These are phyloP conservation scores for Syncephalastrum sp. DNA, from an alignment of 371 early-diverging fungal species.

Conservation along the genomic window DNA sequence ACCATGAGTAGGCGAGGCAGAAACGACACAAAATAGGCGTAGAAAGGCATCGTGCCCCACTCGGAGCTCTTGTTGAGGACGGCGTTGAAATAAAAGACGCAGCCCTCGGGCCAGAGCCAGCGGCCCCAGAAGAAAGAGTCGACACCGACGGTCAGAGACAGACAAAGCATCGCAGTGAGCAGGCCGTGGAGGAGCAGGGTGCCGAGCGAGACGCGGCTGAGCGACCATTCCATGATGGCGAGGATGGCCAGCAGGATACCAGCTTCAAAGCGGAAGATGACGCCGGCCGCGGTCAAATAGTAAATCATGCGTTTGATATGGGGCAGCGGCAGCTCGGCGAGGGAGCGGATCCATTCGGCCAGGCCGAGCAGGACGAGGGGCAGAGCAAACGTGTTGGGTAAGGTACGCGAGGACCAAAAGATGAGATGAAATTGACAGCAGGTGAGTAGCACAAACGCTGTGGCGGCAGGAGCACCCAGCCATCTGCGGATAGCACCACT, in stretches of 20 bases:
- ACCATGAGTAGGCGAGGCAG: slow-evolving; percentile 77
- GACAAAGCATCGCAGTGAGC: slow-evolving; percentile 32
- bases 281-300: slow-evolving; percentile 58
- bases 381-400: slow-evolving; percentile 87
- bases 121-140: slow-evolving; percentile 87
- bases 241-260: slow-evolving; percentile 53
- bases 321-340: slow-evolving; percentile 16
- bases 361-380: slow-evolving; percentile 55
- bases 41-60: slow-evolving; percentile 84
- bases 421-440: slow-evolving; percentile 82
- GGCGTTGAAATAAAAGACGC: slow-evolving; percentile 86
- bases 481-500: slow-evolving; percentile 40
- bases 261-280: slow-evolving; percentile 86
- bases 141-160: slow-evolving; percentile 58
- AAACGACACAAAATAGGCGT: slow-evolving; percentile 69
- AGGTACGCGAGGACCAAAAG: slow-evolving; percentile 85
- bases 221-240: slow-evolving; percentile 32
- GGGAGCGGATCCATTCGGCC: slow-evolving; percentile 34
- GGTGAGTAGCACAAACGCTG: slow-evolving; percentile 59
- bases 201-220: slow-evolving; percentile 20
- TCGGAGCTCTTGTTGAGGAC: slow-evolving; percentile 72
- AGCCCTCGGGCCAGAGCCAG: slow-evolving; percentile 83
- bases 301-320: slow-evolving; percentile 52
- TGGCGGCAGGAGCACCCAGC: slow-evolving; percentile 60
- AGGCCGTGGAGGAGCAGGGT: slow-evolving; percentile 32